Evolutionary conservation across 192 early-diverging fungal genomes (phyloP).

Genomic region (Entomortierella chlamydospora): DNA sequence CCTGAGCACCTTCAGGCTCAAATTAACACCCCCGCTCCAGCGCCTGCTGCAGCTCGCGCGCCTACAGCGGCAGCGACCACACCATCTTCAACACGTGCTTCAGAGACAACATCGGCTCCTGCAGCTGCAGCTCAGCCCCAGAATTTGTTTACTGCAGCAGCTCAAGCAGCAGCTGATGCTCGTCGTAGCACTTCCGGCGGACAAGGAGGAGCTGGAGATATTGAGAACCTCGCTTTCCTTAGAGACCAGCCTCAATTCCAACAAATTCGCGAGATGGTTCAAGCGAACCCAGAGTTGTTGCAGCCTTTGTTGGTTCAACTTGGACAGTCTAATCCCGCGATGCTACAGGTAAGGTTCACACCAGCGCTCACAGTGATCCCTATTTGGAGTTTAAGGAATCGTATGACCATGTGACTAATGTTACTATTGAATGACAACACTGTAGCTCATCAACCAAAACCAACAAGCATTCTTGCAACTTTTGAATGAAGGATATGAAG

Average conservation of each 20-base stretch:
- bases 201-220: slow-evolving; percentile 57
- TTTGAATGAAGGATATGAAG: slow-evolving; percentile 74
- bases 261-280: slow-evolving; percentile 89
- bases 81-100: slow-evolving; percentile 42
- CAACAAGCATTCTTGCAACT: slow-evolving; percentile 84
- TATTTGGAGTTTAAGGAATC: no score
- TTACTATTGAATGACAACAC: no score
- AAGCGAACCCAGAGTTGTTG: slow-evolving; percentile 86
- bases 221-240: slow-evolving; percentile 64
- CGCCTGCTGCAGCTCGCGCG: slow-evolving; percentile 22
- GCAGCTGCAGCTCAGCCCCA: slow-evolving; percentile 54
- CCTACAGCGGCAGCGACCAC: slow-evolving; percentile 14
- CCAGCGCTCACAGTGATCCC: no score
- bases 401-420: no score
- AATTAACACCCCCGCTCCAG: slow-evolving; percentile 55
- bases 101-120: slow-evolving; percentile 37
- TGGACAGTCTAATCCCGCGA: slow-evolving; percentile 85
- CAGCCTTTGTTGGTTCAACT: slow-evolving; percentile 88
- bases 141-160: slow-evolving; percentile 73
- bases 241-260: slow-evolving; percentile 90
- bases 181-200: slow-evolving; percentile 46
- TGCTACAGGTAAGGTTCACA: slow-evolving; percentile 76
- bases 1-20: slow-evolving; percentile 74
- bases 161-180: slow-evolving; percentile 56
- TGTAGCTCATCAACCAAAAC: slow-evolving; percentile 76